Evolutionary conservation across 345 rosid genomes (phyloP).

Genomic region (Boechera stricta): DNA sequence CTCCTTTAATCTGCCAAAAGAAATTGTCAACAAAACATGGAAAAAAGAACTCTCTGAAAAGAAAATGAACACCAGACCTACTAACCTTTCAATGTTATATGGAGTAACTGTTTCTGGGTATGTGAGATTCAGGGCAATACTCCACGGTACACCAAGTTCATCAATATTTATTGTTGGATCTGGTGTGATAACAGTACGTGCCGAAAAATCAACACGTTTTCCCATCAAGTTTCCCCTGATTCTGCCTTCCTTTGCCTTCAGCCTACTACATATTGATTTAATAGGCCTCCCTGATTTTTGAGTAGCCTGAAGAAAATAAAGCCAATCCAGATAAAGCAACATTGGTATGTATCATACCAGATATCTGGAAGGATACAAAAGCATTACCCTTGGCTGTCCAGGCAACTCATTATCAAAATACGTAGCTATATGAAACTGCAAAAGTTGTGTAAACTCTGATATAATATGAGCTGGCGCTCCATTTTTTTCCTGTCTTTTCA

Average conservation of each 20-base stretch:
- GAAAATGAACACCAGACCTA: conserved; percentile 2
- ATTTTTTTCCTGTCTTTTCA: conserved; percentile 88
- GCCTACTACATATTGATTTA: conserved; percentile 93
- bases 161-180: conserved; percentile 96
- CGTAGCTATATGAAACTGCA: conserved; percentile 95
- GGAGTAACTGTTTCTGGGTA: conserved; percentile 98
- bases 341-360: conserved; percentile 10
- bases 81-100: conserved; percentile 91
- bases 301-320: conserved; percentile 72
- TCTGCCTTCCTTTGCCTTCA: conserved; percentile 97
- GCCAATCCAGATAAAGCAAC: conserved; percentile 24
- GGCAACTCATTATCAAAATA: conserved; percentile 98
- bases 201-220: conserved; percentile 97
- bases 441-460: conserved; percentile 91
- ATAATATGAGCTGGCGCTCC: conserved; percentile 98
- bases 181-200: conserved; percentile 98
- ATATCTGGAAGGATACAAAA: conserved; percentile 28
- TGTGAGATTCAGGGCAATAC: conserved; percentile 92
- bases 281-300: conserved; percentile 98
- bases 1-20: conserved; percentile 71
- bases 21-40: conserved; percentile 10
- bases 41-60: not conserved
- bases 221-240: conserved; percentile 99
- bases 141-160: conserved; percentile 97
- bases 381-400: conserved; percentile 93